Evolutionary conservation across 805 yeast genomes (phyloP), one percentile per base, ranked within the genome.

Genomic region (Phaffomyces thermotolerans): DNA sequence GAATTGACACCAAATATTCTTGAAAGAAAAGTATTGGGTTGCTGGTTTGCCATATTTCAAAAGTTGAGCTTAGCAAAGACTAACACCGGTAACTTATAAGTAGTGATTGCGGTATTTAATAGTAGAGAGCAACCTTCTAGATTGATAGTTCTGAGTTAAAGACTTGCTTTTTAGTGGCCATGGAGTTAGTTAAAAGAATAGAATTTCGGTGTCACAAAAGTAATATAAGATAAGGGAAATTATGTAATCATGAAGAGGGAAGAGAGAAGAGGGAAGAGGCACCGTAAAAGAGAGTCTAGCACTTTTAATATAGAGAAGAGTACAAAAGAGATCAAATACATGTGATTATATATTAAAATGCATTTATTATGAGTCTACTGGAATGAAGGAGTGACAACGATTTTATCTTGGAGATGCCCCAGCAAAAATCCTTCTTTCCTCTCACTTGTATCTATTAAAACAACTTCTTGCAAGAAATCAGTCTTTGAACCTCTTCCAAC

Each of bases 391-490:
- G 81, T 73, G 2, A 75, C 78, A 3, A 82, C 76, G 32, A 81
- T 59, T 56, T 79, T 79, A 24, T 75, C 75, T 18, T 68, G 66
- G 1, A 83, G 60, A 41, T 68, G 73, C 4, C 90, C 90, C 45
- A 83, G 51, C 34, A 70, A 63, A 40, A 66, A 67, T 8, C 75
- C 74, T 12, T 63, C 55, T 20, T 69, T 65, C 7, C 68, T 64
- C 5, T 66, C 59, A 1, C 63, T 62, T 13, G 62, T 63, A 37
- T 79, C 75, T 42, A 49, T 41, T n/a, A 81, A 50, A 17, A 83
- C 77, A 9, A 86, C 68, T 46, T 87, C 91, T 60, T 91, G 96
- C 24, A 84, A 64, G 49, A 88, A 81, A 5, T 75, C 70, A 7
- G 84, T 62, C 12, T 79, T 73, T 4, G 86, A 78, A 14, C 96